Conservation (phyloP, 768 basidiomycete species). For the Suillus occidentalis region DNA sequence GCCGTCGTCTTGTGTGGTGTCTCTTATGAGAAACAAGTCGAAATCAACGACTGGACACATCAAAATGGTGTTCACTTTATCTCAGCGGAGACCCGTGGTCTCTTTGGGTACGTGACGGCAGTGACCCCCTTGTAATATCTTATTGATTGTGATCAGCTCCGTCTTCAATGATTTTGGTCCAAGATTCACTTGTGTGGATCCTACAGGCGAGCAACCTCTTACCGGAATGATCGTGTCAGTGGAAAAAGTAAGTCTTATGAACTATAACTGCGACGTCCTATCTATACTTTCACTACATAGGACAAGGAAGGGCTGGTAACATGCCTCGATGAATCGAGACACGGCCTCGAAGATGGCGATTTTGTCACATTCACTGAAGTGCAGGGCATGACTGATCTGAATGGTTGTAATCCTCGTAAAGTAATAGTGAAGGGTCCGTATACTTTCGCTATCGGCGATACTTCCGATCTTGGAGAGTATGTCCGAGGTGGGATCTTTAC, state of each 20-base stretch:
- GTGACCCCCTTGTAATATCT: not conserved
- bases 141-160: conserved; percentile 48
- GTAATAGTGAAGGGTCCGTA: conserved; percentile 95
- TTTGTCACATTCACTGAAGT: conserved; percentile 96
- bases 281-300: conserved; percentile 36
- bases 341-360: conserved; percentile 98
- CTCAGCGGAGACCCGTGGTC: conserved; percentile 85
- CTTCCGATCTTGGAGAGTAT: conserved; percentile 73
- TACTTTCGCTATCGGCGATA: conserved; percentile 95
- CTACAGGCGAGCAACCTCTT: conserved; percentile 95
- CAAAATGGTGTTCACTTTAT: conserved; percentile 88
- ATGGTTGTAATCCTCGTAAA: conserved; percentile 89
- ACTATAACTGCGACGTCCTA: not conserved
- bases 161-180: conserved; percentile 96
- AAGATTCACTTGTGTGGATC: conserved; percentile 93
- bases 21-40: conserved; percentile 77
- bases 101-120: conserved; percentile 75
- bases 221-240: conserved; percentile 95
- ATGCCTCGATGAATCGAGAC: conserved; percentile 94
- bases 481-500: conserved; percentile 91
- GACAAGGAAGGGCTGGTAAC: conserved; percentile 91
- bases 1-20: conserved; percentile 87
- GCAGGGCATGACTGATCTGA: conserved; percentile 90
- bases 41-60: conserved; percentile 96
- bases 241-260: conserved; percentile 56